Percentiles rank a stretch among this genome's conserved stretches.
phyloP scores from a whole-genome alignment of 192 early-diverging fungal genomes.

The Mortierella claussenii region DNA sequence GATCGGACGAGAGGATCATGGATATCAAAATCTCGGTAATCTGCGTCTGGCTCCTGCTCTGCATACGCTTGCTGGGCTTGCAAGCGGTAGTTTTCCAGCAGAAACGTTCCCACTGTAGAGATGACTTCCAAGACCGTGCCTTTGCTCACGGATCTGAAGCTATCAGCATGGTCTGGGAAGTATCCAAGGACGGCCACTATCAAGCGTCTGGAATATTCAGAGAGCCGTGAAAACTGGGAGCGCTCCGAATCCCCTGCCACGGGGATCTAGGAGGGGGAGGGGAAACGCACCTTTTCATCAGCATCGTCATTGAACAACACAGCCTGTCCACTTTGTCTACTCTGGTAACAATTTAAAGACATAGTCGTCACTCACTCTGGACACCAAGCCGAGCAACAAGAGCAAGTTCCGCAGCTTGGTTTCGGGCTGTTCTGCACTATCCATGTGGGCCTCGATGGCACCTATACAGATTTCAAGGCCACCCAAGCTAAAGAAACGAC shows the following conservation, averaged over 20 bases:
- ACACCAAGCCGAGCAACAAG: conserved; percentile 19
- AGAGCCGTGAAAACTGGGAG: background rate
- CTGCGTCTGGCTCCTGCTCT: conserved; percentile 39
- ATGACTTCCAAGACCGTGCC: conserved; percentile 33
- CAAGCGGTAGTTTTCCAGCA: conserved; percentile 37
- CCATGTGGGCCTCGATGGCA: conserved; percentile 25
- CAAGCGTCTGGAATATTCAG: conserved; percentile 19
- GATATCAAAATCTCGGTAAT: conserved; percentile 46
- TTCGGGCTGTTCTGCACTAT: conserved; percentile 14
- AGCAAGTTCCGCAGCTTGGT: conserved; percentile 17
- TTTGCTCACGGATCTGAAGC: conserved; percentile 37
- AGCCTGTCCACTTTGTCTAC: too few species aligned
- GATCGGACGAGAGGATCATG: conserved; percentile 30
- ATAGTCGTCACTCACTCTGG: conserved; percentile 21
- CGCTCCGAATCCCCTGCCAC: conserved; percentile 19
- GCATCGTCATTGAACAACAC: too few species aligned
- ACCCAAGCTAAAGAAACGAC: conserved; percentile 12
- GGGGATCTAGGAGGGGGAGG: conserved; percentile 9
- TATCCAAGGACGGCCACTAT: conserved; percentile 23
- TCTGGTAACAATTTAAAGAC: too few species aligned
- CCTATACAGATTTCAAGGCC: conserved; percentile 22
- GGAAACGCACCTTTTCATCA: too few species aligned
- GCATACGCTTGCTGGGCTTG: conserved; percentile 16
- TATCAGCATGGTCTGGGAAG: conserved; percentile 41
- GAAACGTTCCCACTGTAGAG: conserved; percentile 19